Percentiles rank a stretch among this genome's conserved stretches.
Evolutionary conservation across 1,139 yeast species (phyloP).

Genomic region (Debaryomyces nepalensis): DNA sequence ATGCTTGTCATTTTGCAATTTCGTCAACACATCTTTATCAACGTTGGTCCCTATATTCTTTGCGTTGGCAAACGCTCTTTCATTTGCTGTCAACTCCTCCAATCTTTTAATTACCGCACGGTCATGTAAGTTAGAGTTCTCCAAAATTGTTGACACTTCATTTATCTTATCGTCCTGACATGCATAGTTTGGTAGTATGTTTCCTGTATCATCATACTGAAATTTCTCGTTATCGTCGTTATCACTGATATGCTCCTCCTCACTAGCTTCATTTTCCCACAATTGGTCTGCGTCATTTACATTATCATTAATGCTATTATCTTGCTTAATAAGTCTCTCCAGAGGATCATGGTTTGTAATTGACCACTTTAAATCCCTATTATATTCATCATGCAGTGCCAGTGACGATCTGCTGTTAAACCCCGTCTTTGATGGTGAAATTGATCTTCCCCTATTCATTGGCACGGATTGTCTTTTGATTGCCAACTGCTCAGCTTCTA

Average conservation of each 20-base stretch:
- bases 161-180: slow-evolving; percentile 51
- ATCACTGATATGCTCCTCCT: slow-evolving; percentile 70
- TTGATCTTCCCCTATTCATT: slow-evolving; percentile 40
- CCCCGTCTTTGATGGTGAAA: slow-evolving; percentile 39
- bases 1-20: slow-evolving; percentile 45
- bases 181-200: slow-evolving; percentile 63
- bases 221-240: slow-evolving; percentile 61
- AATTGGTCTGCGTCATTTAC: slow-evolving; percentile 24
- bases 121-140: slow-evolving; percentile 47
- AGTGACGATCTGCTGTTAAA: slow-evolving; percentile 42
- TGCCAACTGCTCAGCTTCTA: slow-evolving; percentile 51
- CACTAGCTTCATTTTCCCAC: slow-evolving; percentile 54
- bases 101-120: slow-evolving; percentile 49
- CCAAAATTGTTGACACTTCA: slow-evolving; percentile 50
- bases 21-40: slow-evolving; percentile 47
- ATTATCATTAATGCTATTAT: slow-evolving; percentile 18
- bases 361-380: slow-evolving; percentile 52
- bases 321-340: slow-evolving; percentile 43
- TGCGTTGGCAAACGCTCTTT: slow-evolving; percentile 66
- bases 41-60: slow-evolving; percentile 52
- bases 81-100: slow-evolving; percentile 63
- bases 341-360: slow-evolving; percentile 62
- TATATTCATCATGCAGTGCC: slow-evolving; percentile 41
- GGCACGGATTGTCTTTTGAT: slow-evolving; percentile 46
- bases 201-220: slow-evolving; percentile 64